A percentile compares a stretch with the other conserved stretches of the same genome.
These are phyloP conservation scores for Capsicum chinense DNA, from an alignment of 257 asterid species.

Conservation along the genomic window DNA sequence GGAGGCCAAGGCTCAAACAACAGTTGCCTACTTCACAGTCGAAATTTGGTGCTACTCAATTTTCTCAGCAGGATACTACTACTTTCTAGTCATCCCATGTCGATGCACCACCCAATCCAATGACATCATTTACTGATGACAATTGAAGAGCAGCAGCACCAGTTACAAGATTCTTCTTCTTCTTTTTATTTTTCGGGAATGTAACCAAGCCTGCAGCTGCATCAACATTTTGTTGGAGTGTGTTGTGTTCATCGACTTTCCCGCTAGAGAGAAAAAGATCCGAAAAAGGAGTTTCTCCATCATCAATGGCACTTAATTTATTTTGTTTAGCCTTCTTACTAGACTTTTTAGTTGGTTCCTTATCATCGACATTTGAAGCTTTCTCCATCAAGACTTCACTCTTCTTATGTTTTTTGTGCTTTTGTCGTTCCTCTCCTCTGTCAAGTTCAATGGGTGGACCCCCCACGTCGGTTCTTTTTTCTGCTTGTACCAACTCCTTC, in stretches of 20 bases:
- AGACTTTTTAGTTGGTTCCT: conserved; percentile 43
- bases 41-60: not conserved
- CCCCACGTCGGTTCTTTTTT: conserved; percentile 22
- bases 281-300: conserved; percentile 61
- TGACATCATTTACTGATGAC: conserved; percentile 54
- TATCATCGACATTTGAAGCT: conserved; percentile 31
- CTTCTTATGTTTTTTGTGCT: conserved; percentile 51
- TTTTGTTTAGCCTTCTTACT: conserved; percentile 43
- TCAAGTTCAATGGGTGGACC: conserved; percentile 28
- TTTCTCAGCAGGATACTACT: not conserved
- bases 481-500: conserved; percentile 24
- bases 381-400: conserved; percentile 32
- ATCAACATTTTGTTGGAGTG: conserved; percentile 37
- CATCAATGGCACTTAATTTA: conserved; percentile 49
- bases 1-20: not conserved
- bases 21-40: conserved; percentile 13
- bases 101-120: conserved; percentile 85
- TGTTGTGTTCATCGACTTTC: conserved; percentile 33
- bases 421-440: conserved; percentile 35
- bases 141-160: conserved; percentile 47
- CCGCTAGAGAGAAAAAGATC: conserved; percentile 49
- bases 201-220: conserved; percentile 47
- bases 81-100: conserved; percentile 61
- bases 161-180: conserved; percentile 39
- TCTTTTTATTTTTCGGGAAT: conserved; percentile 47